Conservation (phyloP, 2,329 filamentous ascomycete genomes). For the Alternaria postmessia region DNA sequence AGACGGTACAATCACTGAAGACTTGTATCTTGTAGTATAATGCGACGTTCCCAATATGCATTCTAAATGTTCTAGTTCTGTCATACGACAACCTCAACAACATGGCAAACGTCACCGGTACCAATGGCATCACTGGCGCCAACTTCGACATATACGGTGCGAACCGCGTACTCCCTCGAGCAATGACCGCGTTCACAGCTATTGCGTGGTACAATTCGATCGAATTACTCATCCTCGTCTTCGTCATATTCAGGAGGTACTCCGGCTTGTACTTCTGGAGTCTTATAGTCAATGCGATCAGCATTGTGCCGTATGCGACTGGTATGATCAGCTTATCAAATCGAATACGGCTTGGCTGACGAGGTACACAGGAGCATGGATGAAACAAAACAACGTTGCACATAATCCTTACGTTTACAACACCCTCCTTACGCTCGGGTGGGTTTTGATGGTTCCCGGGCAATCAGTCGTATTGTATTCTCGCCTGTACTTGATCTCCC, state of each 20-base stretch:
- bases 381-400: not conserved
- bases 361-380: not conserved
- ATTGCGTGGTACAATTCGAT: conserved; percentile 31
- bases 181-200: conserved; percentile 13
- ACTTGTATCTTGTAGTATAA: not conserved
- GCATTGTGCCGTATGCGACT: conserved; percentile 19
- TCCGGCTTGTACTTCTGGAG: conserved; percentile 29
- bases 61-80: not conserved
- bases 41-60: not conserved
- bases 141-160: conserved; percentile 19
- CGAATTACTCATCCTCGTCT: conserved; percentile 27
- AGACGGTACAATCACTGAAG: not conserved
- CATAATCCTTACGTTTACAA: not conserved
- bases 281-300: conserved; percentile 15
- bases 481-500: not conserved
- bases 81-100: not conserved
- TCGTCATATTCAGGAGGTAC: conserved; percentile 23
- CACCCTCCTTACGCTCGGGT: not conserved
- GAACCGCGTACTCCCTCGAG: conserved; percentile 4
- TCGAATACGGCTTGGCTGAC: not conserved
- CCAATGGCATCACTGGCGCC: conserved; percentile 11
- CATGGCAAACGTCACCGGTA: not conserved
- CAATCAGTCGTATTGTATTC: not conserved
- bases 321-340: not conserved
- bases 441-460: not conserved